phyloP scores from a whole-genome alignment of 2,329 filamentous ascomycete species.

The Ophiocordyceps sinensis region DNA sequence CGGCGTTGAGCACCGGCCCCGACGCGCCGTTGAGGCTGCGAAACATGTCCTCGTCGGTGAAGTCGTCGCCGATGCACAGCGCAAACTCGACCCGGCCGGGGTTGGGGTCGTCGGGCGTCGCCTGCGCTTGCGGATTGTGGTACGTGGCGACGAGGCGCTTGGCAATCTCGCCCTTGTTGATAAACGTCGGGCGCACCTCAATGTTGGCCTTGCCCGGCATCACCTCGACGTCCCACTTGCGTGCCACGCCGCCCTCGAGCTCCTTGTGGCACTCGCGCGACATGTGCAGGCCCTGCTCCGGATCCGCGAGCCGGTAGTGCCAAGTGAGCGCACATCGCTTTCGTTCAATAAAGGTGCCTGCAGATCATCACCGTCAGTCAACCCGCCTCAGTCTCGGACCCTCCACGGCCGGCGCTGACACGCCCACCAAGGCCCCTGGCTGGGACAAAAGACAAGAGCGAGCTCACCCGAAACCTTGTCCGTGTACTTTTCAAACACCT shows the following conservation, averaged over 20 bases:
- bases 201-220: conserved; percentile 96
- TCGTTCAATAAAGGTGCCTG: conserved; percentile 80
- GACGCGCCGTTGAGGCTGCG: conserved; percentile 54
- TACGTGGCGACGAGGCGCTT: conserved; percentile 70
- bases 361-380: too few species aligned
- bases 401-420: neutral
- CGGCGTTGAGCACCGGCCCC: conserved; percentile 33
- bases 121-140: conserved; percentile 31
- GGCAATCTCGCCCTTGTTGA: conserved; percentile 96
- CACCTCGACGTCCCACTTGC: conserved; percentile 82
- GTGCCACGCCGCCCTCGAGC: conserved; percentile 61
- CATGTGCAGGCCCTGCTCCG: conserved; percentile 68
- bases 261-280: conserved; percentile 69
- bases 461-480: conserved; percentile 65
- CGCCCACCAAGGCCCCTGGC: too few species aligned
- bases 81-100: conserved; percentile 62
- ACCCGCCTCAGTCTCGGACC: too few species aligned
- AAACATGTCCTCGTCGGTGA: conserved; percentile 97
- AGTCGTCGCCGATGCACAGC: conserved; percentile 86
- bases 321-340: conserved; percentile 92
- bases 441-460: neutral
- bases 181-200: conserved; percentile 89
- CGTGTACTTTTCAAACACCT: conserved; percentile 77
- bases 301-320: conserved; percentile 90
- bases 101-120: conserved; percentile 25